phyloP scores from a whole-genome alignment of 2,329 filamentous ascomycete genomes.

The Calycina marina region DNA sequence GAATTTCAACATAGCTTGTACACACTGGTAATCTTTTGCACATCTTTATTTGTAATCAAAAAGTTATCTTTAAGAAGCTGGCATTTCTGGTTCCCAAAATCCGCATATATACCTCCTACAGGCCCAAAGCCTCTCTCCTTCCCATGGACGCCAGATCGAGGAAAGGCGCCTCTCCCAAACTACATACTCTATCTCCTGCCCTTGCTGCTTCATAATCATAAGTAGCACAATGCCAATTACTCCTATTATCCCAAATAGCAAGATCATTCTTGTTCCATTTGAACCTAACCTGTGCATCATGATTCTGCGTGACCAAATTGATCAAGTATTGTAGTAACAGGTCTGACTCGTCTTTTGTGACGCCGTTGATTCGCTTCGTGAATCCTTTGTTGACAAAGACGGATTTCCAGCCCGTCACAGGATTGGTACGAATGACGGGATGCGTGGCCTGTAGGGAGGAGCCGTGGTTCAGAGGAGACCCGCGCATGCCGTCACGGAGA shows the following conservation, averaged over 20 bases:
- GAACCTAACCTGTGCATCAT: constrained; percentile 41
- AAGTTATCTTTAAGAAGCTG: too few species aligned
- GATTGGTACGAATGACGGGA: constrained; percentile 44
- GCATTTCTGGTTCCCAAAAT: not conserved
- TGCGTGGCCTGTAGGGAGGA: constrained; percentile 18
- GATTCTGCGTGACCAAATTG: constrained; percentile 36
- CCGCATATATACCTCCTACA: not conserved
- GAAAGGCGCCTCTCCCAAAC: not conserved
- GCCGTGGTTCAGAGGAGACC: constrained; percentile 24
- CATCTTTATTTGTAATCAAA: too few species aligned
- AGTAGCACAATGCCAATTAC: constrained; percentile 5
- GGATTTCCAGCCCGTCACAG: constrained; percentile 2
- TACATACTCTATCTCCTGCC: not conserved
- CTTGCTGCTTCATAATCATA: constrained; percentile 3
- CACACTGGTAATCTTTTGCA: too few species aligned
- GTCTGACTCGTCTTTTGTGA: constrained; percentile 40
- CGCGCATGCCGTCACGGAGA: constrained; percentile 27
- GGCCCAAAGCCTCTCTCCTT: not conserved
- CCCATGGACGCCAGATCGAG: not conserved
- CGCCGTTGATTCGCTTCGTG: constrained; percentile 13
- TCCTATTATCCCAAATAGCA: constrained; percentile 50
- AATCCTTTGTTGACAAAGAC: constrained; percentile 21
- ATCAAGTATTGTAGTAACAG: constrained; percentile 19
- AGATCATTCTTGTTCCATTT: constrained; percentile 37
- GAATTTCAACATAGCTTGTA: too few species aligned